Conservation (phyloP, 169 alveolate genomes). For the Eimeria necatrix region DNA sequence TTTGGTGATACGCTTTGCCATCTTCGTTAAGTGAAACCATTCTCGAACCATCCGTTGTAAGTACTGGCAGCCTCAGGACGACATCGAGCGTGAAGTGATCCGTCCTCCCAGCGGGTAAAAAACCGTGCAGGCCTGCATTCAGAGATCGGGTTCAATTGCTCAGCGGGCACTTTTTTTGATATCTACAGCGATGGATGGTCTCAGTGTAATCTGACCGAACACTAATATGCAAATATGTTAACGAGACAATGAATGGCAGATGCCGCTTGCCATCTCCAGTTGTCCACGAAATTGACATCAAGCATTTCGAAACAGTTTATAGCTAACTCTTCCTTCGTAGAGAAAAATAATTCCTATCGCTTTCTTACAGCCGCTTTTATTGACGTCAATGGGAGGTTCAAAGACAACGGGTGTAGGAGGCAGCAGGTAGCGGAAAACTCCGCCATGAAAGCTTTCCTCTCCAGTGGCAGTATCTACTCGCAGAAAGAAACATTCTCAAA, state of each 20-base stretch:
- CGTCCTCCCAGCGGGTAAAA: conserved; percentile 35
- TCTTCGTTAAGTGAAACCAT: neutral
- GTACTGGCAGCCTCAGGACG: conserved; percentile 65
- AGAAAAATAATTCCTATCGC: neutral
- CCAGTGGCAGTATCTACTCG: neutral
- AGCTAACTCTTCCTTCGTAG: neutral
- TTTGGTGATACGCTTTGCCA: neutral
- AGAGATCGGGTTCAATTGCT: too few relatives aligned
- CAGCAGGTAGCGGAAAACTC: conserved; percentile 42
- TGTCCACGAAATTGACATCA: too few relatives aligned
- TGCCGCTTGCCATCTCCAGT: too few relatives aligned
- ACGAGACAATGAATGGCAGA: too few relatives aligned
- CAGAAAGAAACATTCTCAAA: neutral
- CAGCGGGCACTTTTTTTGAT: too few relatives aligned
- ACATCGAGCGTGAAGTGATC: conserved; percentile 66
- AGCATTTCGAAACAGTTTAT: too few relatives aligned
- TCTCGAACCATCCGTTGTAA: conserved; percentile 31
- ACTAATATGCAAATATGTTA: too few relatives aligned
- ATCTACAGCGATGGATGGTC: too few relatives aligned
- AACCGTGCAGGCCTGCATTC: conserved; percentile 45
- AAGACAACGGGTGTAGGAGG: conserved; percentile 63
- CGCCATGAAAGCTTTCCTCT: neutral
- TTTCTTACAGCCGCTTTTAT: conserved; percentile 64
- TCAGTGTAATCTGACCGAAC: too few relatives aligned
- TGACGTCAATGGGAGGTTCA: conserved; percentile 63